phyloP scores from a whole-genome alignment of 129 eudicot species.

The Pittosporum tobira region DNA sequence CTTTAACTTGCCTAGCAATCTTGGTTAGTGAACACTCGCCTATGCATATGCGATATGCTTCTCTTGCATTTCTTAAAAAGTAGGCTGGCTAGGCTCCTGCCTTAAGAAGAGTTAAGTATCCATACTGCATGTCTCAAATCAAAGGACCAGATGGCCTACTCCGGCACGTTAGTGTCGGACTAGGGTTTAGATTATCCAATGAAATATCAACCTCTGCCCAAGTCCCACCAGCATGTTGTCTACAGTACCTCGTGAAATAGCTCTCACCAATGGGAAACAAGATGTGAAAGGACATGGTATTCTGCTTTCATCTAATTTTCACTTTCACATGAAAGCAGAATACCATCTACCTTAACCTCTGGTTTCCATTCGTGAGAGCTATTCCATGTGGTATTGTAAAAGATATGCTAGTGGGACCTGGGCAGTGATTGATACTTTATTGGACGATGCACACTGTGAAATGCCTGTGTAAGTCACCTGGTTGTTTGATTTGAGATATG shows the following conservation, averaged over 20 bases:
- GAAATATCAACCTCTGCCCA: slow-evolving; percentile 66
- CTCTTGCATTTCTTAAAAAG: no score
- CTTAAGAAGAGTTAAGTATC: no score
- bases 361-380: slow-evolving; percentile 40
- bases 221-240: slow-evolving; percentile 32
- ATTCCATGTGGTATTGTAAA: slow-evolving; percentile 45
- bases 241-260: slow-evolving; percentile 49
- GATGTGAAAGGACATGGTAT: slow-evolving; percentile 42
- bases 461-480: slow-evolving; percentile 39
- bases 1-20: no score
- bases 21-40: no score
- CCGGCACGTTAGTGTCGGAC: slow-evolving; percentile 14
- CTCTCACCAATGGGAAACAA: slow-evolving; percentile 41
- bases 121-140: slow-evolving; percentile 45
- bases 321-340: slow-evolving; percentile 43
- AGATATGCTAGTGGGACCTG: slow-evolving; percentile 37
- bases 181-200: slow-evolving; percentile 28
- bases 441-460: slow-evolving; percentile 25
- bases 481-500: slow-evolving; percentile 45
- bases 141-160: slow-evolving; percentile 50
- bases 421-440: slow-evolving; percentile 54
- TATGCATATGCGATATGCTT: no score
- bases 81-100: no score
- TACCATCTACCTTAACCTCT: slow-evolving; percentile 44
- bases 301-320: slow-evolving; percentile 48